Evolutionary conservation across 1,139 yeast species (phyloP), one percentile per base, ranked within the genome.

Genomic region (Blastobotrys indianensis): DNA sequence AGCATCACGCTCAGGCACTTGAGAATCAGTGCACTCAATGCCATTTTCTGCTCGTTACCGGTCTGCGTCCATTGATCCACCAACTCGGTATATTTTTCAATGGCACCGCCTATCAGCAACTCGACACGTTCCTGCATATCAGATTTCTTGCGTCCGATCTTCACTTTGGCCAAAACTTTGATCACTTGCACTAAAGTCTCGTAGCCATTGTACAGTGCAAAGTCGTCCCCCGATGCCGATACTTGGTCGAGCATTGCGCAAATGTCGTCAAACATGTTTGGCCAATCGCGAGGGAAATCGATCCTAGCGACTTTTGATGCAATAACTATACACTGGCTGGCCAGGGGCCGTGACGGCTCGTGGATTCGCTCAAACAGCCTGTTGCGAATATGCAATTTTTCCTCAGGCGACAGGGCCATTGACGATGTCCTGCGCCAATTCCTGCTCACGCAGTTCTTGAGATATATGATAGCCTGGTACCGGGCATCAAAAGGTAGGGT

Each of bases 231-330:
- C 43, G 63, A 55, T 5, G 57, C 53, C 13, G 62, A 57, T 1
- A 74, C 70, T 13, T 68, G 60, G 35, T 69, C 70, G 40, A 85
- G 67, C 29, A 80, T 68, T 2, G 60, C 59, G 15, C 76, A 76
- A 1, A 88, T 55, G 11, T 80, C 80, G 48, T 83, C 88, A 58
- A 90, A 83, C 28, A 88, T 62, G 1, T 73, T 66, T 0, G 94
- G 88, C 97, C 97, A 92, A 41, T 83, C 90, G 7, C 69, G 64
- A 0, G 97, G 97, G 62, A 85, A 92, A 58, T 92, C 98, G 46
- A 80, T 73, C 44, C 97, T 69, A 25, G 85, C 84, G 36, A 92
- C 83, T 51, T 81, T 73, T 1, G 95, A 82, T 4, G 85, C 70
- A 0, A 94, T 81, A 52, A 85, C 83, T 1, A 97, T 94, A 61